phyloP scores from a whole-genome alignment of 1,284 basidiomycete genomes.

The Boletus semigastroideus region DNA sequence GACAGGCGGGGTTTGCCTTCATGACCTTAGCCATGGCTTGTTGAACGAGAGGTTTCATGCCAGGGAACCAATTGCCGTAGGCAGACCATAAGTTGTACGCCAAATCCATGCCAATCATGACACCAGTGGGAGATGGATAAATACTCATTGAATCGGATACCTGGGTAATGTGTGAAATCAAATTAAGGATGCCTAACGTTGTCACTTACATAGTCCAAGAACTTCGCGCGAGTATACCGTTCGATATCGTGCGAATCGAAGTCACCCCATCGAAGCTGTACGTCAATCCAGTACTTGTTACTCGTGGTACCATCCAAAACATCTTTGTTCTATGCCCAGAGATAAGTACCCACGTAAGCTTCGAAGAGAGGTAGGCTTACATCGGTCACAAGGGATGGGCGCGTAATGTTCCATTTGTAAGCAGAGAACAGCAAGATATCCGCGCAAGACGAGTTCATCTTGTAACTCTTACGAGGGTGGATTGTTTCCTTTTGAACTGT shows the following conservation, averaged over 20 bases:
- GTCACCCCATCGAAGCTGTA: constrained; percentile 98
- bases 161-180: constrained; percentile 35
- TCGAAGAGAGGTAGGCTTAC: constrained; percentile 42
- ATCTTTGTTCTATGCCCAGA: constrained; percentile 72
- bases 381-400: constrained; percentile 94
- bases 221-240: constrained; percentile 96
- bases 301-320: constrained; percentile 95
- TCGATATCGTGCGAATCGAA: constrained; percentile 99
- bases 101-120: constrained; percentile 97
- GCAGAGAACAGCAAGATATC: constrained; percentile 97
- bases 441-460: constrained; percentile 98
- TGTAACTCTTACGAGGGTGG: constrained; percentile 99
- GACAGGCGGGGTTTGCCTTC: constrained; percentile 98
- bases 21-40: constrained; percentile 99
- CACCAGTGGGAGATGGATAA: constrained; percentile 97
- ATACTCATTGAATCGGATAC: constrained; percentile 96
- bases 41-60: constrained; percentile 96
- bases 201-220: constrained; percentile 83
- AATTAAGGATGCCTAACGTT: neutral
- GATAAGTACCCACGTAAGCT: constrained; percentile 2
- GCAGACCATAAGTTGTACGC: constrained; percentile 99
- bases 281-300: constrained; percentile 99
- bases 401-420: constrained; percentile 98
- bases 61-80: constrained; percentile 99
- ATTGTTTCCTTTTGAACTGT: constrained; percentile 99